Conservation (phyloP, 2,329 filamentous ascomycete genomes). For the Paecilomyces sp. region DNA sequence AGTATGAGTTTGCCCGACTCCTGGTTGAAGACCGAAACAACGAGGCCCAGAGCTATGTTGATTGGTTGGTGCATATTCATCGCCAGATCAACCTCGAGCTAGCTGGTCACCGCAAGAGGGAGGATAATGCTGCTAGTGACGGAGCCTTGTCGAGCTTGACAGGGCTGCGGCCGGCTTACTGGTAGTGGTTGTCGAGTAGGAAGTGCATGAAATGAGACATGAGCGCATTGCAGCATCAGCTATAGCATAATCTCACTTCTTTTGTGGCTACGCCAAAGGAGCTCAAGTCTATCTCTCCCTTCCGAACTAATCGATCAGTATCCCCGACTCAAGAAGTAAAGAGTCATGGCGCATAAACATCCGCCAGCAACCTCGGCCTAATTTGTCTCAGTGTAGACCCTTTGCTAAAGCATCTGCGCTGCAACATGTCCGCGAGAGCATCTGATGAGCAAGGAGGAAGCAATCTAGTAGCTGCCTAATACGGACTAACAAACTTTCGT, state of each 20-base stretch:
- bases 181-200: conserved; percentile 20
- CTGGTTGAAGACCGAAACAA: conserved; percentile 94
- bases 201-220: neutral
- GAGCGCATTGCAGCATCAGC: neutral
- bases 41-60: conserved; percentile 95
- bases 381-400: neutral
- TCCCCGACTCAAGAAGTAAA: neutral
- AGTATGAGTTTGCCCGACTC: conserved; percentile 91
- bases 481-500: neutral
- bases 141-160: conserved; percentile 38
- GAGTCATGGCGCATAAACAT: too few species aligned
- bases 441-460: neutral
- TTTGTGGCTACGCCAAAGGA: neutral
- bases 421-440: neutral
- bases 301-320: neutral
- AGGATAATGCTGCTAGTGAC: conserved; percentile 31
- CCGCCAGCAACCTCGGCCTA: neutral
- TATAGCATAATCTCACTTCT: conserved; percentile 1
- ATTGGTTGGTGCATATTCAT: conserved; percentile 96
- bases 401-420: neutral
- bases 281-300: neutral
- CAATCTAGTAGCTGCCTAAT: neutral
- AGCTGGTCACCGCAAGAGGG: conserved; percentile 43
- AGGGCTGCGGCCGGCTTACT: conserved; percentile 40
- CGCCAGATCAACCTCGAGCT: conserved; percentile 84